phyloP scores from a whole-genome alignment of 2,329 filamentous ascomycete genomes.

The Tolypocladium sp. region DNA sequence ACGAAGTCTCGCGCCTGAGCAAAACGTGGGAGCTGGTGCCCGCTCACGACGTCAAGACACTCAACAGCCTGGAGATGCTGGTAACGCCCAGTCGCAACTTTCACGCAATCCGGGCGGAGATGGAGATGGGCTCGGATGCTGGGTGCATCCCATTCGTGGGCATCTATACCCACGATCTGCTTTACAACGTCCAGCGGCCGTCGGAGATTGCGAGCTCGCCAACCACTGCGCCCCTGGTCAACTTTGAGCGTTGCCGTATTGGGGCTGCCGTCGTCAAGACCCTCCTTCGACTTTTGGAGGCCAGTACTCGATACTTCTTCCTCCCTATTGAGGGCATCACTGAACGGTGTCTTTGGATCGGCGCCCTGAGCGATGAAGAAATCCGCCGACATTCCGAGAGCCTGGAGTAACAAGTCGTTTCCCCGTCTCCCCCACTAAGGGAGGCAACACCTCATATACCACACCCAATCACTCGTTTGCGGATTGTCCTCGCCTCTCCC shows the following conservation, averaged over 20 bases:
- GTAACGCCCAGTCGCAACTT: conserved; percentile 75
- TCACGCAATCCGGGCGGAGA: conserved; percentile 65
- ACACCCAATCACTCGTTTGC: neutral
- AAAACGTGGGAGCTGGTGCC: conserved; percentile 67
- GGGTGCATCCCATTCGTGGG: conserved; percentile 81
- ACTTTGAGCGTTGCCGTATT: conserved; percentile 74
- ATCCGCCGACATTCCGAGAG: conserved; percentile 48
- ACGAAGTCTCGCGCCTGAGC: conserved; percentile 58
- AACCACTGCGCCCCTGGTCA: conserved; percentile 60
- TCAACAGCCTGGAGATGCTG: conserved; percentile 60
- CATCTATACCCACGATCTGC: conserved; percentile 73
- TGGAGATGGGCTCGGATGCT: conserved; percentile 59
- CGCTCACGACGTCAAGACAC: conserved; percentile 51
- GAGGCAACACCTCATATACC: neutral
- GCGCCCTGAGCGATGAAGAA: conserved; percentile 66
- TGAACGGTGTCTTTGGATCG: conserved; percentile 79
- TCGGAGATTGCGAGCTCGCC: conserved; percentile 63
- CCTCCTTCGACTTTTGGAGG: conserved; percentile 67
- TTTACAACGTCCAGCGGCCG: conserved; percentile 73
- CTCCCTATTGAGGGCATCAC: conserved; percentile 67
- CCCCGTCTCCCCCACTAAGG: neutral
- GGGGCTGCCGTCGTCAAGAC: conserved; percentile 73
- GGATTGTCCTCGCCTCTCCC: neutral
- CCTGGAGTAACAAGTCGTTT: conserved; percentile 29
- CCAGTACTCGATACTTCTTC: conserved; percentile 66